A percentile compares a stretch with the other conserved stretches of the same genome.
Conservation (phyloP, 106 monocot genomes). For the Allium fistulosum region DNA sequence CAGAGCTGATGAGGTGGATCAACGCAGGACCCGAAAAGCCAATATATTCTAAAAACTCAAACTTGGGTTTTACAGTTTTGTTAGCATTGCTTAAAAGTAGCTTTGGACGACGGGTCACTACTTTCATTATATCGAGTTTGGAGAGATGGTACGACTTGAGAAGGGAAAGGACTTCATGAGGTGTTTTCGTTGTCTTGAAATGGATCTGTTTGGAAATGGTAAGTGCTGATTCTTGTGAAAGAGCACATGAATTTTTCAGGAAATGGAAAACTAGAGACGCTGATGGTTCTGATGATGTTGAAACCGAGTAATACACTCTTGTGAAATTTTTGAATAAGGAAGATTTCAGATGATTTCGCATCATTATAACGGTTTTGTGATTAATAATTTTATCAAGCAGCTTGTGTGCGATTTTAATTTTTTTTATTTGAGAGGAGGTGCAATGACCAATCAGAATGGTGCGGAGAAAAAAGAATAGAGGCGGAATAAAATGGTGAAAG, state of each 20-base stretch:
- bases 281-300: neutral
- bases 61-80: conserved; percentile 34
- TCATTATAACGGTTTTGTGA: neutral
- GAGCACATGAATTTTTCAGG: conserved; percentile 27
- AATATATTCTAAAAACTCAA: conserved; percentile 24
- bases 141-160: conserved; percentile 28
- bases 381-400: neutral
- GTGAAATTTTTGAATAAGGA: neutral
- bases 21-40: conserved; percentile 20
- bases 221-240: conserved; percentile 19
- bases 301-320: neutral
- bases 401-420: neutral
- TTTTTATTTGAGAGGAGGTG: no score
- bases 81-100: conserved; percentile 19
- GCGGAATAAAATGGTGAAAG: no score
- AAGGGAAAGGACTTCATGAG: conserved; percentile 22
- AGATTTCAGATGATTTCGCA: neutral
- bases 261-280: conserved; percentile 18
- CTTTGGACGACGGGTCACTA: conserved; percentile 21
- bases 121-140: conserved; percentile 17
- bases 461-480: no score
- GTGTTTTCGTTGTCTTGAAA: conserved; percentile 17
- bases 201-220: conserved; percentile 15
- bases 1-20: conserved; percentile 2
- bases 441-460: no score